Base-by-base conservation (phyloP, 2,329 filamentous ascomycete species). In the Aspergillus thermomutatus region DNA sequence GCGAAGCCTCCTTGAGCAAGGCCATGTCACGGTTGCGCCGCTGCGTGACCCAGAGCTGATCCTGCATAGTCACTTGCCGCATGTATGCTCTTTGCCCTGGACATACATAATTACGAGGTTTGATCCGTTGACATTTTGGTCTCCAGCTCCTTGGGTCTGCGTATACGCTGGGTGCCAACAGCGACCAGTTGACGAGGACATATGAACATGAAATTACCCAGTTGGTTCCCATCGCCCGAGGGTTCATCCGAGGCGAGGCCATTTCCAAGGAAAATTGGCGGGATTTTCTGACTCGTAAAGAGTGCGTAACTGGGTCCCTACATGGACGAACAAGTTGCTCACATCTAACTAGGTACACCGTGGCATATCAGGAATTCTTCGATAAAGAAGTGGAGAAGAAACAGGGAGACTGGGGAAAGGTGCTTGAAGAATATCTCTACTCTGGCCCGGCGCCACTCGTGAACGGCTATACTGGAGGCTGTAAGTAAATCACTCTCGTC, bases 171-270 rank as follows among this genome's bases (percentile, higher is more conserved):
- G 41, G 50, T 10, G 40, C 40, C 8, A 2, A 17, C 8, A 23
- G 23, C 4, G n/a, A 25, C 3, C 50, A 53, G 25, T 28, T 53
- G 14, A 43, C 45, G 7, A 43, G 47, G n/a, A 26, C 47, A 10
- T 53, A 53, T 11, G 40, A 46, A 21, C 50, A 53, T 31, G 50
- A 53, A 47, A 47, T 53, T 25, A 47, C 50, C 37, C 45, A 23
- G 10, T 21, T 53, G 50, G n/a, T 25, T 14, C 17, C 26, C 3
- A 47, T 53, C 9, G 41, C 45, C 3, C 25, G 47, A 0, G 31
- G 23, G 8, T 53, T 53, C n/a, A 47, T 53, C 25, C 14, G 11
- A 11, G 50, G 50, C 4, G 11, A 25, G 45, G 50, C 37, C 25
- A n/a, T 53, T 6, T 17, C 21, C 7, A 46, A 19, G 40, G 50